These are phyloP conservation scores for Lactarius tabidus DNA, from an alignment of 768 basidiomycete genomes.

Conservation along the genomic window DNA sequence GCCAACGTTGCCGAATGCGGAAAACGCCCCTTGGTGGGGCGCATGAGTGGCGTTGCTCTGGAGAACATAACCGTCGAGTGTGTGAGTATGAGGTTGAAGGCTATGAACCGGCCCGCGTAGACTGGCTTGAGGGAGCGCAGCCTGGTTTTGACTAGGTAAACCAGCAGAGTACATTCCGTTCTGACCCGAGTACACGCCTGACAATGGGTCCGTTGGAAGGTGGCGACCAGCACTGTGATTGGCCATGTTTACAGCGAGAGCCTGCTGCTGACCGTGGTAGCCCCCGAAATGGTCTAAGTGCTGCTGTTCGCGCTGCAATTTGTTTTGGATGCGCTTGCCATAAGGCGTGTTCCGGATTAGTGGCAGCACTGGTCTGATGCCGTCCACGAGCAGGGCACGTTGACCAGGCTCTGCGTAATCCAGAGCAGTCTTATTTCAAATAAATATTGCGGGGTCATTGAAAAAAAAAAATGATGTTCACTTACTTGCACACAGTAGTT, in stretches of 20 bases:
- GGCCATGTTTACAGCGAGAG: constrained; percentile 52
- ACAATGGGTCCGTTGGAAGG: constrained; percentile 49
- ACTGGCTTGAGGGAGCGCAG: constrained; percentile 34
- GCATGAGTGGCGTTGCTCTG: constrained; percentile 69
- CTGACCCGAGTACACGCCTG: constrained; percentile 63
- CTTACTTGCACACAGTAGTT: constrained; percentile 91
- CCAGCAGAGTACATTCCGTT: constrained; percentile 60
- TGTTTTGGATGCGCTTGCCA: constrained; percentile 98
- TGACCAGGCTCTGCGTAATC: constrained; percentile 97
- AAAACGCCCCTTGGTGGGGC: constrained; percentile 54
- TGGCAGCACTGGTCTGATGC: constrained; percentile 96
- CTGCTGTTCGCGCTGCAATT: constrained; percentile 82
- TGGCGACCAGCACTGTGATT: constrained; percentile 53
- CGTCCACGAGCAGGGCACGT: constrained; percentile 88
- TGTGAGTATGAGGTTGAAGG: constrained; percentile 64
- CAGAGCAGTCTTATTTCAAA: constrained; percentile 70
- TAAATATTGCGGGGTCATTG: constrained; percentile 5
- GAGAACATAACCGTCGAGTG: constrained; percentile 78
- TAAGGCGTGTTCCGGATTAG: constrained; percentile 99
- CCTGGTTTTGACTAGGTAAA: constrained; percentile 54
- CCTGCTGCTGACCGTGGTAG: constrained; percentile 59
- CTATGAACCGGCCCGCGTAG: constrained; percentile 47
- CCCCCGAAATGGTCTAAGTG: constrained; percentile 62
- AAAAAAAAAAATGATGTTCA: constrained; percentile 3
- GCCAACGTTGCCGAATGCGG: constrained; percentile 52